Conservation (phyloP, 2,329 filamentous ascomycete genomes). For the Trichophyton rubrum region DNA sequence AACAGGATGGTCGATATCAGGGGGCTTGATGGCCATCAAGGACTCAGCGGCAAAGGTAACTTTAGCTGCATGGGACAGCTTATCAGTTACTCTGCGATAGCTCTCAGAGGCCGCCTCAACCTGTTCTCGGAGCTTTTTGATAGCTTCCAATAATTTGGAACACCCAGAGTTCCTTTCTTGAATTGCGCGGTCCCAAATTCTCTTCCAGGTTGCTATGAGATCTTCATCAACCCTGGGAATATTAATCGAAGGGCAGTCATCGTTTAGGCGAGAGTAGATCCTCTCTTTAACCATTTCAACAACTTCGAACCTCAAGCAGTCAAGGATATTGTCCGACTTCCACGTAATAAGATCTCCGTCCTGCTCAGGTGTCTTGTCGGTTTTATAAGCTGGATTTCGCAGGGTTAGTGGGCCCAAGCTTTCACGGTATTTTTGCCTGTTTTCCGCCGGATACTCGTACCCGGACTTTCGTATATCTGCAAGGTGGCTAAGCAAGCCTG, state of each 20-base stretch:
- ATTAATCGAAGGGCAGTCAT: conserved; percentile 17
- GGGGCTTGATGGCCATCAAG: conserved; percentile 22
- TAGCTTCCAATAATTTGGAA: conserved; percentile 11
- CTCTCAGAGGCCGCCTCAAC: conserved; percentile 13
- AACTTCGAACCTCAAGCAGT: conserved; percentile 34
- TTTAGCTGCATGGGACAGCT: conserved; percentile 14
- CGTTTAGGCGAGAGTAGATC: conserved; percentile 23
- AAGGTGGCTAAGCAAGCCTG: conserved; percentile 33
- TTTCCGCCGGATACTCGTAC: conserved; percentile 28
- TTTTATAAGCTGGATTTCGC: conserved; percentile 30
- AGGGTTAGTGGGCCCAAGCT: conserved; percentile 16
- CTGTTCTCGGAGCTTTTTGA: conserved; percentile 9
- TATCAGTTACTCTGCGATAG: not conserved
- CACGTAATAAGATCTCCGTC: not conserved
- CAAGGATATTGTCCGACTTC: conserved; percentile 30
- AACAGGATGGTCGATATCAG: conserved; percentile 22
- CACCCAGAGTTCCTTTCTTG: not conserved
- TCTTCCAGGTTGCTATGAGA: conserved; percentile 23
- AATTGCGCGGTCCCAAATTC: conserved; percentile 16
- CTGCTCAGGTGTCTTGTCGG: conserved; percentile 6
- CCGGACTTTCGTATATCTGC: conserved; percentile 37
- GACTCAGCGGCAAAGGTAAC: conserved; percentile 21
- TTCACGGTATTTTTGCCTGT: conserved; percentile 28
- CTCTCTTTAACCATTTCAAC: conserved; percentile 21
- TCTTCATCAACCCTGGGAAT: conserved; percentile 22